Evolutionary conservation across 805 yeast genomes (phyloP), one percentile per base, ranked within the genome.

Genomic region (Candida silvatica): DNA sequence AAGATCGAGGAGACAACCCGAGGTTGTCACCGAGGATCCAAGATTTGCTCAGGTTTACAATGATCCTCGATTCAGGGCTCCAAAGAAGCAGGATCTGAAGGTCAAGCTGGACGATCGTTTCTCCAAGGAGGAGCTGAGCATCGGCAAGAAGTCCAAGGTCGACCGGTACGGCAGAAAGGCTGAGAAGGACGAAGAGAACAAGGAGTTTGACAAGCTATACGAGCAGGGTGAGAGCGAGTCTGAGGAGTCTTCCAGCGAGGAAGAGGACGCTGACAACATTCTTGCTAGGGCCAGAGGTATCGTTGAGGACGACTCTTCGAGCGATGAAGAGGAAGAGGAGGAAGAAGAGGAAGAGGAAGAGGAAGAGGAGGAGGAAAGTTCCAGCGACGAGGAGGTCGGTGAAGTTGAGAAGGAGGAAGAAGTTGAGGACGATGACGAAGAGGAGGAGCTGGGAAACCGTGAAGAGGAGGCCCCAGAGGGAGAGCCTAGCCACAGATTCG

Each of bases 111-210:
- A 92, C 59, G 80, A 76, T 38, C 75, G 98, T 58, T 92, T 92
- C 59, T 59, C 66, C 35, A 80, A 78, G 46, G 74, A 75, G 31
- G 82, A 76, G 37, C 58, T 82, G 33, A 70, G 62, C 36, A 61
- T 77, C 37, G 71, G 77, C 42, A 74, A 80, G n/a, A 61, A 61
- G 36, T 71, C 80, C 4, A 74, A 72, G 39, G 80, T 85, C 31
- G 97, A 92, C 54, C 77, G 81, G 47, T 90, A 86, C 56, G 98
- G 98, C 31, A 71, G 97, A 54, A 78, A 71, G 46, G 49, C 85
- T 17, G 64, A 54, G 44, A 63, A 40, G 26, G 40, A 43, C 4
- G 62, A 52, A 7, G 62, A 53, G 26, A 62, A 55, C 6, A 58
- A 49, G 9, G 60, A 48, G 11, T 33, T 33, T 25, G 36, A 33